Evolutionary conservation across 257 asterid species (phyloP).

Genomic region (Euphrasia confusa): DNA sequence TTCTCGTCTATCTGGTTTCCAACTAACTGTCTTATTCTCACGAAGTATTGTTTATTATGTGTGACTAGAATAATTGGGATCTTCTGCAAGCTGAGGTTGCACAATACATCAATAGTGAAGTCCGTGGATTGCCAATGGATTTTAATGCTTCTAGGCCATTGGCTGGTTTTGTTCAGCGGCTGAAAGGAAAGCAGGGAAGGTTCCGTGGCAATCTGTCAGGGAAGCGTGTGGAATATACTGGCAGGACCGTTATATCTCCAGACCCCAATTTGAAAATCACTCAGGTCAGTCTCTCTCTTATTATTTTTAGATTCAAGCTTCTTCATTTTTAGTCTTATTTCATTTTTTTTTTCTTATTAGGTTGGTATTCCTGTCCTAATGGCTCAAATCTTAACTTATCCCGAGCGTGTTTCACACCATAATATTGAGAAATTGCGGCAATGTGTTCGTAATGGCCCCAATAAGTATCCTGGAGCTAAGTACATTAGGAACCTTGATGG

Average conservation of each 20-base stretch:
- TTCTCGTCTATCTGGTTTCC: conserved; percentile 14
- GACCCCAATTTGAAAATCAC: conserved; percentile 88
- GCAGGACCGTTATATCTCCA: conserved; percentile 96
- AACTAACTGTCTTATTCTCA: conserved; percentile 19
- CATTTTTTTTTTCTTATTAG: conserved; percentile 34
- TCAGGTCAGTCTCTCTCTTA: conserved; percentile 48
- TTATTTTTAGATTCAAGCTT: conserved; percentile 8
- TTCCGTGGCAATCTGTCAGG: conserved; percentile 92
- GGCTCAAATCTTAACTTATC: conserved; percentile 82
- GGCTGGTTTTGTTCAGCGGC: conserved; percentile 92
- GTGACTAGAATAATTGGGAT: conserved; percentile 57
- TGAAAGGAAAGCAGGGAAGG: conserved; percentile 93
- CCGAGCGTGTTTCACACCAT: conserved; percentile 91
- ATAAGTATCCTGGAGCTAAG: conserved; percentile 93
- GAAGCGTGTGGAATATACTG: conserved; percentile 94
- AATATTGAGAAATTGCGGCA: conserved; percentile 89
- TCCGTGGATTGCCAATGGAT: conserved; percentile 48
- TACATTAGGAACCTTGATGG: conserved; percentile 67
- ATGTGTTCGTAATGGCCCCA: conserved; percentile 88
- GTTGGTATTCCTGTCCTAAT: conserved; percentile 83
- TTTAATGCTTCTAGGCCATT: conserved; percentile 39
- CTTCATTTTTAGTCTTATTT: conserved; percentile 13
- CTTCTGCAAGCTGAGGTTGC: conserved; percentile 77
- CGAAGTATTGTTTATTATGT: conserved; percentile 17
- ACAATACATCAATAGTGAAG: conserved; percentile 76